Percentiles rank a stretch among this genome's conserved stretches.
Evolutionary conservation across 192 early-diverging fungal species (phyloP).

Genomic region (Gamsiella multidivaricata): DNA sequence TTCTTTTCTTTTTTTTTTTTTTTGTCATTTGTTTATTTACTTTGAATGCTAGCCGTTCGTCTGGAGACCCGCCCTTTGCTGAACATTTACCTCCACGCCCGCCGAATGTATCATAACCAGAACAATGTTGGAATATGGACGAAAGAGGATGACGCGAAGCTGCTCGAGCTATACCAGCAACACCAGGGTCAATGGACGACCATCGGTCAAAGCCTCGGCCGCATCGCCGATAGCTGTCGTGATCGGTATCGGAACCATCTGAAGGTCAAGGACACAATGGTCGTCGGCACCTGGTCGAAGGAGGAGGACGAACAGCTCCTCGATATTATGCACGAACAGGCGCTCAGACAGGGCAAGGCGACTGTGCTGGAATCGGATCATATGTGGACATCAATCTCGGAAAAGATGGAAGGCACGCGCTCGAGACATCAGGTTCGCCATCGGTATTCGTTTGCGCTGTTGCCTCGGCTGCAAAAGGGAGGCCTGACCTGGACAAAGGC

Average conservation of each 20-base stretch:
- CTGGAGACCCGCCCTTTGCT: slow-evolving; percentile 33
- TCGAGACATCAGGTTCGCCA: slow-evolving; percentile 28
- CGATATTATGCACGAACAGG: slow-evolving; percentile 34
- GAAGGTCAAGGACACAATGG: slow-evolving; percentile 16
- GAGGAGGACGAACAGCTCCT: slow-evolving; percentile 36
- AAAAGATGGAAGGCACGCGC: slow-evolving; percentile 29
- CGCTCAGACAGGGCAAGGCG: slow-evolving; percentile 12
- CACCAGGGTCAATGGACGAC: slow-evolving; percentile 45
- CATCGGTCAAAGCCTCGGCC: slow-evolving; percentile 37
- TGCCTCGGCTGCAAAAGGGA: slow-evolving; percentile 10
- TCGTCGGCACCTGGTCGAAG: slow-evolving; percentile 23
- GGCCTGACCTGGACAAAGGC: slow-evolving; percentile 7
- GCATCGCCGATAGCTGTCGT: slow-evolving; percentile 46
- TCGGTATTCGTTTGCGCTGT: slow-evolving; percentile 21
- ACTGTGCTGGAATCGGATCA: slow-evolving; percentile 13
- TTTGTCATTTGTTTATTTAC: not conserved
- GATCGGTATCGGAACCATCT: slow-evolving; percentile 44
- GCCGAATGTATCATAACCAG: slow-evolving; percentile 38
- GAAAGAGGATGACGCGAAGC: slow-evolving; percentile 36
- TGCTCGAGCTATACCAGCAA: slow-evolving; percentile 22
- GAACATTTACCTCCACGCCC: slow-evolving; percentile 37
- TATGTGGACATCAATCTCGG: slow-evolving; percentile 29
- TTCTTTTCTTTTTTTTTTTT: not conserved
- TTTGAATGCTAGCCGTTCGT: slow-evolving; percentile 15
- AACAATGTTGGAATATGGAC: slow-evolving; percentile 48